Evolutionary conservation across 2,329 filamentous ascomycete genomes (phyloP), one percentile per base, ranked within the genome.

Genomic region (Proliferodiscus dingleyae): DNA sequence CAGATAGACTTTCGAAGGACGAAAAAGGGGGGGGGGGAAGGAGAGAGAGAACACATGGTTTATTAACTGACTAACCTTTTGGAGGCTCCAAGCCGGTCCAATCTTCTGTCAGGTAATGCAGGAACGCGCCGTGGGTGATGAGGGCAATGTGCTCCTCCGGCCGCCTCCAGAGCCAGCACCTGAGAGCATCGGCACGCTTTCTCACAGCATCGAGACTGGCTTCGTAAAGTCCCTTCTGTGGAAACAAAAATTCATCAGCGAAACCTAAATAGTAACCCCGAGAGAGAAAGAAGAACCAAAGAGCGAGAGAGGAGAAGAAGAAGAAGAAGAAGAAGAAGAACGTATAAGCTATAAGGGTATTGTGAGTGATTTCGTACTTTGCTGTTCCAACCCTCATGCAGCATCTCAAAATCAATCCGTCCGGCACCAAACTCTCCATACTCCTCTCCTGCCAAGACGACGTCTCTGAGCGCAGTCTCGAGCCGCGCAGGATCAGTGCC

Each of bases 101-200:
- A 22, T 54, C 52, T 21, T 52, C 52, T 21, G 52, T 52, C 10
- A 54, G 37, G 15, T 52, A 49, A 33, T 50, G 52, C 10, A 54
- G 26, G 26, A 54, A 54, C 11, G 52, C 52, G 1, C 52, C 52
- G 23, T 54, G 52, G 4, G 52, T 54, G 13, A 55, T 47, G 4
- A 55, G 46, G 8, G 52, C 45, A 28, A 52, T 51, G 5, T 40
- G 10, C 18, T 33, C 46, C 16, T 54, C 52, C 4, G 52, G 52
- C 3, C 52, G 46, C 7, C 40, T 43, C 38, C 38, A 54, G 1
- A 54, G 37, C 49, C 49, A 52, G 9, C 13, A 26, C 33, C 52
- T 38, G 6, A 54, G 19, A 13, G 46, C 49, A 4, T 46, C 49
- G 8, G 52, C 52, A 26, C 52, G 41, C 21, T 39, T 23, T 19